phyloP scores from a whole-genome alignment of 805 yeast genomes.

The Diddensiella caesifluorescens region DNA sequence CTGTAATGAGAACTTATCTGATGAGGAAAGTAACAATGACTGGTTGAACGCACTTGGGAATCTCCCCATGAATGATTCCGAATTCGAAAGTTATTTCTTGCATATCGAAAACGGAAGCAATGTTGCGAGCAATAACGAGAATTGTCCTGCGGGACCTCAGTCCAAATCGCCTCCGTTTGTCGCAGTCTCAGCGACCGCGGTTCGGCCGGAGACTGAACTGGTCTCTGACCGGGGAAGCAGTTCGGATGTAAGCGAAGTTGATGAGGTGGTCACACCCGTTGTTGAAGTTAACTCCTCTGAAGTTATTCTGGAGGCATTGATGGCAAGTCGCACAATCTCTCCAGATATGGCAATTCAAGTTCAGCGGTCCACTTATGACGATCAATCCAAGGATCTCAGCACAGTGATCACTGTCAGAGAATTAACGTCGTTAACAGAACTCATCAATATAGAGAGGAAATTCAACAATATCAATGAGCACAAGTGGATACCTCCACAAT shows the following conservation, averaged over 20 bases:
- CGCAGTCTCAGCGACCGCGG: neutral
- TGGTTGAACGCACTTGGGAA: neutral
- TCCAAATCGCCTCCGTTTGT: neutral
- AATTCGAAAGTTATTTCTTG: neutral
- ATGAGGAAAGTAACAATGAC: neutral
- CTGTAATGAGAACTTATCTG: no score
- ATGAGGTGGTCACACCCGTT: slow-evolving; percentile 14
- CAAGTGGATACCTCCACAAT: slow-evolving; percentile 7
- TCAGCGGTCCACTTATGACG: no score
- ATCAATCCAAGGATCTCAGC: no score
- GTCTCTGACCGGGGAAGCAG: slow-evolving; percentile 10
- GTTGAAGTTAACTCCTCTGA: slow-evolving; percentile 1
- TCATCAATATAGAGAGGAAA: slow-evolving; percentile 7
- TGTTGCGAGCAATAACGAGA: no score
- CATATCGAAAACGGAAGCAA: neutral
- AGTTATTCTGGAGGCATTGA: neutral
- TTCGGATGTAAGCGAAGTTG: slow-evolving; percentile 10
- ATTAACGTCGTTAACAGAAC: neutral
- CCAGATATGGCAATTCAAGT: no score
- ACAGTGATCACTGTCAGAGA: neutral
- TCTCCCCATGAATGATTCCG: neutral
- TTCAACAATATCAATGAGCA: slow-evolving; percentile 13
- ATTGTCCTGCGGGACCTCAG: neutral
- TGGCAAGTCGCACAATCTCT: neutral
- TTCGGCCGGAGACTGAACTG: slow-evolving; percentile 5